Evolutionary conservation across 1,284 basidiomycete species (phyloP).

Genomic region (Wolfiporia cocos): DNA sequence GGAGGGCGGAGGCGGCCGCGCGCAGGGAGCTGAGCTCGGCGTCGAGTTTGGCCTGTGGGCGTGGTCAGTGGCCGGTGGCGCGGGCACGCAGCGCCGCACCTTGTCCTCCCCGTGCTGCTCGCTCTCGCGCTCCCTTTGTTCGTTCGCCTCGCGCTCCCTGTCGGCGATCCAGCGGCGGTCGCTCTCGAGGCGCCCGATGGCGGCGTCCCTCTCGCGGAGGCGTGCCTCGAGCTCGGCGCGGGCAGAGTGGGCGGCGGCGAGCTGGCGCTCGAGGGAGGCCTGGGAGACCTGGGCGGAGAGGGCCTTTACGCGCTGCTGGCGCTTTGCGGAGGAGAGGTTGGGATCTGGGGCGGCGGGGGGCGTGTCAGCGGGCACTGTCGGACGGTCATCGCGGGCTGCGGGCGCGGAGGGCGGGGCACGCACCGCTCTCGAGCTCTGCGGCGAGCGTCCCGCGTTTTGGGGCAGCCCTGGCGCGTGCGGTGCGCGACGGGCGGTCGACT

Average conservation of each 20-base stretch:
- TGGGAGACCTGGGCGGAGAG: slow-evolving; percentile 54
- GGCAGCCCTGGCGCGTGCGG: too few relatives aligned
- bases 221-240: slow-evolving; percentile 58
- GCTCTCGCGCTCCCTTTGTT: slow-evolving; percentile 52
- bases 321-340: slow-evolving; percentile 52
- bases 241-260: slow-evolving; percentile 49
- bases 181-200: slow-evolving; percentile 54
- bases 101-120: slow-evolving; percentile 43
- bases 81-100: too few relatives aligned
- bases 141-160: slow-evolving; percentile 49
- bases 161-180: slow-evolving; percentile 60
- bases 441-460: slow-evolving; percentile 55
- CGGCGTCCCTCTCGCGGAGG: slow-evolving; percentile 50
- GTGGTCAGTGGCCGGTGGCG: too few relatives aligned
- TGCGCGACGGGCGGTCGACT: too few relatives aligned
- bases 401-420: slow-evolving; percentile 11
- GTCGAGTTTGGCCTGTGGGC: slow-evolving; percentile 32
- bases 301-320: slow-evolving; percentile 52
- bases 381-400: slow-evolving; percentile 8
- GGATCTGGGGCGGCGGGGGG: slow-evolving; percentile 37
- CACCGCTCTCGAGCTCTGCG: slow-evolving; percentile 62
- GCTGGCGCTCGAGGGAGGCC: slow-evolving; percentile 54
- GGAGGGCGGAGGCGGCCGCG: slow-evolving; percentile 36
- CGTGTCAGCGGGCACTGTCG: not conserved
- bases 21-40: slow-evolving; percentile 44